These are phyloP conservation scores for Apiospora phragmitis DNA, from an alignment of 2,329 filamentous ascomycete species.

Conservation along the genomic window DNA sequence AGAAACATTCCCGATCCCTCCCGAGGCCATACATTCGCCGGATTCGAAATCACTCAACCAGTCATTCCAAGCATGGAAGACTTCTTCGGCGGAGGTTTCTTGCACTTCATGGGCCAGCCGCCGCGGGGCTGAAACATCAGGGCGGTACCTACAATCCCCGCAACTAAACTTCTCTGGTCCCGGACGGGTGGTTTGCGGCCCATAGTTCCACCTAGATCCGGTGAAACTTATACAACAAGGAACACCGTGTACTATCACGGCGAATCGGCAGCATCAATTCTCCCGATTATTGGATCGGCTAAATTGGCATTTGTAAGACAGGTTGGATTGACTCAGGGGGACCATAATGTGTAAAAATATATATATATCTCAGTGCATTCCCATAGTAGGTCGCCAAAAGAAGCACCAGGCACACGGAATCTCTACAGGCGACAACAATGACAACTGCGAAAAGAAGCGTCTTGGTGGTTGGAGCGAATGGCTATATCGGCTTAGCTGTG, in stretches of 20 bases:
- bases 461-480: constrained; percentile 50
- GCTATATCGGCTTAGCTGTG: constrained; percentile 48
- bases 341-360: background rate
- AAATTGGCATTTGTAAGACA: background rate
- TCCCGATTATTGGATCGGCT: background rate
- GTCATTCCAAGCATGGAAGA: constrained; percentile 35
- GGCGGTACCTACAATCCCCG: background rate
- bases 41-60: constrained; percentile 22
- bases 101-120: constrained; percentile 29
- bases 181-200: background rate
- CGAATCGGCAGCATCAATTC: background rate
- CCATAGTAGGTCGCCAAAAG: background rate
- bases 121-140: background rate
- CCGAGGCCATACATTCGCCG: constrained; percentile 8
- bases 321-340: background rate
- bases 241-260: background rate
- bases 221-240: background rate
- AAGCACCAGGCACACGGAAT: background rate
- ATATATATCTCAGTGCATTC: background rate
- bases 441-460: constrained; percentile 24
- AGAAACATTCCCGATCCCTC: constrained; percentile 13
- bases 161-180: background rate
- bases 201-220: constrained; percentile 1
- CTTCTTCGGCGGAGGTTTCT: constrained; percentile 33
- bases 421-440: background rate